Percentiles rank a stretch among this genome's conserved stretches.
Evolutionary conservation across 2,329 filamentous ascomycete species (phyloP).

Genomic region (Fusarium sp.): DNA sequence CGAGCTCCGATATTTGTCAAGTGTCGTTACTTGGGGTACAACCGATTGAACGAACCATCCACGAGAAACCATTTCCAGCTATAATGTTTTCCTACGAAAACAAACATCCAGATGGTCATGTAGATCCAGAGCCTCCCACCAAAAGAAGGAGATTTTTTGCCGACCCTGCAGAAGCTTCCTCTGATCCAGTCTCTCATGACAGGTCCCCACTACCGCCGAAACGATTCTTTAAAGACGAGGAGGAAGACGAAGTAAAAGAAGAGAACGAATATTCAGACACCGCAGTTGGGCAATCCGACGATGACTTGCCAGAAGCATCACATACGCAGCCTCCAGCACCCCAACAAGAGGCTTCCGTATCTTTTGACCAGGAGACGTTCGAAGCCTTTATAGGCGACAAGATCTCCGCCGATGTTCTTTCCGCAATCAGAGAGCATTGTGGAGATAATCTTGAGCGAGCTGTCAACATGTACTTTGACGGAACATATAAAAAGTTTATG

Average conservation of each 20-base stretch:
- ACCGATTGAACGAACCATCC: conserved; percentile 1
- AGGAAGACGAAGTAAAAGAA: conserved; percentile 41
- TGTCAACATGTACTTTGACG: conserved; percentile 78
- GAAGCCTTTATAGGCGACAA: conserved; percentile 71
- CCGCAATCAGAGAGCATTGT: conserved; percentile 66
- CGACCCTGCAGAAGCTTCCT: conserved; percentile 51
- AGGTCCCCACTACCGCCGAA: conserved; percentile 44
- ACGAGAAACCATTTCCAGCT: background rate
- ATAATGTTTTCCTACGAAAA: conserved; percentile 45
- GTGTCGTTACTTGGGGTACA: conserved; percentile 9
- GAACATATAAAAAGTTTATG: conserved; percentile 70
- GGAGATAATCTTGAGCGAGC: conserved; percentile 71
- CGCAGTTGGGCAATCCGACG: conserved; percentile 31
- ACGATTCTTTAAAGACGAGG: conserved; percentile 48
- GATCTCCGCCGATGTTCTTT: conserved; percentile 63
- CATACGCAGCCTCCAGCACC: conserved; percentile 18
- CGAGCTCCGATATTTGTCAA: conserved; percentile 13
- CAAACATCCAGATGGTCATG: conserved; percentile 56
- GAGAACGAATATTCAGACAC: conserved; percentile 35
- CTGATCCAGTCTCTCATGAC: conserved; percentile 45
- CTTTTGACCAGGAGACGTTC: conserved; percentile 70
- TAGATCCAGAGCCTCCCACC: conserved; percentile 57
- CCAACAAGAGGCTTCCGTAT: conserved; percentile 49
- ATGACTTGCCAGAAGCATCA: conserved; percentile 25
- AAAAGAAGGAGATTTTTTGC: conserved; percentile 61